phyloP scores from a whole-genome alignment of 2,329 filamentous ascomycete genomes.

The Exophiala alcalophila region DNA sequence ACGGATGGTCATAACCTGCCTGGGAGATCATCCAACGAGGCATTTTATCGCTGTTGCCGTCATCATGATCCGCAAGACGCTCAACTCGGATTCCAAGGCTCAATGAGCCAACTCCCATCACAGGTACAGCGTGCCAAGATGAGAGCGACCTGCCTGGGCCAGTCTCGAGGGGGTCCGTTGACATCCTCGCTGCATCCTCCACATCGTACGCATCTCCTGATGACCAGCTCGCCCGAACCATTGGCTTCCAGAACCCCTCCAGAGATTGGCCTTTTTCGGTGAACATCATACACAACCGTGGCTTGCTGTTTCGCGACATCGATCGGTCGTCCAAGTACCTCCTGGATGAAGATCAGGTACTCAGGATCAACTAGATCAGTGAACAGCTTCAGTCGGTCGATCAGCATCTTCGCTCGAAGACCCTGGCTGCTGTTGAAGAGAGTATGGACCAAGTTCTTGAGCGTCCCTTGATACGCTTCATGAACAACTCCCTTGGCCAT shows the following conservation, averaged over 20 bases:
- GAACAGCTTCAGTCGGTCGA: constrained; percentile 64
- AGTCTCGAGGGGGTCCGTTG: constrained; percentile 19
- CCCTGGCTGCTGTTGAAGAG: constrained; percentile 64
- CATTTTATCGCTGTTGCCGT: too few relatives aligned
- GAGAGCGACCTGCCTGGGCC: constrained; percentile 20
- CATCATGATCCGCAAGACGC: too few relatives aligned
- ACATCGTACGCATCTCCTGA: constrained; percentile 30
- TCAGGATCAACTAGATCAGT: constrained; percentile 22
- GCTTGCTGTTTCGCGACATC: constrained; percentile 3
- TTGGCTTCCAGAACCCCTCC: constrained; percentile 18
- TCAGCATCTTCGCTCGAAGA: constrained; percentile 57
- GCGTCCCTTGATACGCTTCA: constrained; percentile 41
- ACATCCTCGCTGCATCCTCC: constrained; percentile 30
- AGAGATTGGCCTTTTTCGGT: constrained; percentile 25
- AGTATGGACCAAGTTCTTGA: constrained; percentile 64
- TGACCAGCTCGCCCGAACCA: constrained; percentile 12
- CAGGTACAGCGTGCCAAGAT: constrained; percentile 30
- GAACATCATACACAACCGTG: constrained; percentile 25
- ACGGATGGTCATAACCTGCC: too few relatives aligned
- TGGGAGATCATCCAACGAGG: background rate
- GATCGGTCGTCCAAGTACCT: constrained; percentile 37
- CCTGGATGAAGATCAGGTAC: constrained; percentile 47
- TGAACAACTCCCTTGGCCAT: constrained; percentile 28
- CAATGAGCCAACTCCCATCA: constrained; percentile 29
- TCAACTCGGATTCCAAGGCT: constrained; percentile 25